These are phyloP conservation scores for Lachnellula cervina DNA, from an alignment of 2,329 filamentous ascomycete genomes.

Conservation along the genomic window DNA sequence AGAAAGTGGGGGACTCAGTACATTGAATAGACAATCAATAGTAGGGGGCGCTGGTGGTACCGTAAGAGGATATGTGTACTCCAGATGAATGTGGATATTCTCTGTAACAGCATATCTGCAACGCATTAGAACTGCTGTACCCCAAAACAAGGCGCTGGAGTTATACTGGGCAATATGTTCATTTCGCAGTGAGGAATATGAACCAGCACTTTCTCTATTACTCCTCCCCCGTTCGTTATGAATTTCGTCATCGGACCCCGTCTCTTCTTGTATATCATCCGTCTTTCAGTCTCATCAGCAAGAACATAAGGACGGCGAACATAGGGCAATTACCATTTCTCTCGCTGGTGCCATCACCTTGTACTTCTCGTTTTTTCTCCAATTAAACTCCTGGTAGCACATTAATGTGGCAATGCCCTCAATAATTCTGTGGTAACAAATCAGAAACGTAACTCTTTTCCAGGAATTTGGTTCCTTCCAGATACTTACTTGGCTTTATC, in stretches of 20 bases:
- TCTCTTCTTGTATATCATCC: neutral
- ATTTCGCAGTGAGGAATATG: neutral
- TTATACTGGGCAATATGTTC: neutral
- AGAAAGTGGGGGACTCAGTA: neutral
- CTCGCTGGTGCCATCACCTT: neutral
- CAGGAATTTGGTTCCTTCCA: neutral
- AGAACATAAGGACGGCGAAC: neutral
- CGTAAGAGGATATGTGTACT: neutral
- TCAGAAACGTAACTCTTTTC: neutral
- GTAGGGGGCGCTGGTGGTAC: neutral
- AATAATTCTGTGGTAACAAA: neutral
- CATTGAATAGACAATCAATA: neutral
- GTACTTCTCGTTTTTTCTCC: slow-evolving; percentile 1
- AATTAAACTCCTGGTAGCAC: slow-evolving; percentile 1
- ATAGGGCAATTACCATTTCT: neutral
- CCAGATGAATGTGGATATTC: slow-evolving; percentile 2
- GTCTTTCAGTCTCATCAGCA: neutral
- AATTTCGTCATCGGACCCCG: neutral
- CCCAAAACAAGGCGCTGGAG: neutral
- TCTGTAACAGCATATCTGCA: neutral
- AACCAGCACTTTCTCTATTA: neutral
- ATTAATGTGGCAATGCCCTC: neutral
- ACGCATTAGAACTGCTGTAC: neutral
- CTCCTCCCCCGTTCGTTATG: neutral
- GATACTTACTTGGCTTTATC: slow-evolving; percentile 2